phyloP scores from a whole-genome alignment of 2,329 filamentous ascomycete species.

The Nothophoma quercina region DNA sequence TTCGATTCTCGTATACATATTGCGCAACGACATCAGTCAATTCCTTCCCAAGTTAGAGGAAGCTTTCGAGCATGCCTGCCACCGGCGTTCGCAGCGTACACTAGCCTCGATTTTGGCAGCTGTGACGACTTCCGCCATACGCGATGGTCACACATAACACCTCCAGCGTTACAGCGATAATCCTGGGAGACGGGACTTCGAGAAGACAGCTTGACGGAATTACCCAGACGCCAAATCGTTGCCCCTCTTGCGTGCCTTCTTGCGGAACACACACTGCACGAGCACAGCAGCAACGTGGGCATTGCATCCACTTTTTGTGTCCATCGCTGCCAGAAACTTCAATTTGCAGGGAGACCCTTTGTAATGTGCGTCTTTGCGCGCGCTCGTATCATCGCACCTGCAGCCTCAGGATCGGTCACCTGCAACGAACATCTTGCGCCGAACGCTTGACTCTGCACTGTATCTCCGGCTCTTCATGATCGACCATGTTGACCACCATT shows the following conservation, averaged over 20 bases:
- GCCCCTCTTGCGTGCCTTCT: slow-evolving; percentile 9
- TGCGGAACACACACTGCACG: slow-evolving; percentile 13
- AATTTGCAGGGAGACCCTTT: slow-evolving; percentile 10
- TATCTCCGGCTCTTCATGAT: slow-evolving; percentile 18
- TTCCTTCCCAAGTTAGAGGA: not conserved
- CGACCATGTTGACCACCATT: slow-evolving; percentile 9
- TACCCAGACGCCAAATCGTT: slow-evolving; percentile 22
- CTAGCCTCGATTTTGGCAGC: slow-evolving; percentile 12
- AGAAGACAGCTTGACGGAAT: slow-evolving; percentile 31
- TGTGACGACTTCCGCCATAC: slow-evolving; percentile 23
- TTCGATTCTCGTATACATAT: slow-evolving; percentile 8
- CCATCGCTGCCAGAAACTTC: slow-evolving; percentile 6
- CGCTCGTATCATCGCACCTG: slow-evolving; percentile 14
- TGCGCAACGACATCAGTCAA: slow-evolving; percentile 8
- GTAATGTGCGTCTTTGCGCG: slow-evolving; percentile 5
- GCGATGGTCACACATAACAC: slow-evolving; percentile 22
- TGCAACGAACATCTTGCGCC: slow-evolving; percentile 13
- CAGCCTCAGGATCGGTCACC: slow-evolving; percentile 15
- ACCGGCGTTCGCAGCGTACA: not conserved
- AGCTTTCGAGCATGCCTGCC: not conserved
- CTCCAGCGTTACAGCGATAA: slow-evolving; percentile 23
- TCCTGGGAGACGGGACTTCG: slow-evolving; percentile 29
- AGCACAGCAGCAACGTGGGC: slow-evolving; percentile 21
- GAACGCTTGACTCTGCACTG: slow-evolving; percentile 12
- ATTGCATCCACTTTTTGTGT: slow-evolving; percentile 11